A percentile compares a stretch with the other conserved stretches of the same genome.
These are phyloP conservation scores for Salix brachista DNA, from an alignment of 345 rosid species.

Conservation along the genomic window DNA sequence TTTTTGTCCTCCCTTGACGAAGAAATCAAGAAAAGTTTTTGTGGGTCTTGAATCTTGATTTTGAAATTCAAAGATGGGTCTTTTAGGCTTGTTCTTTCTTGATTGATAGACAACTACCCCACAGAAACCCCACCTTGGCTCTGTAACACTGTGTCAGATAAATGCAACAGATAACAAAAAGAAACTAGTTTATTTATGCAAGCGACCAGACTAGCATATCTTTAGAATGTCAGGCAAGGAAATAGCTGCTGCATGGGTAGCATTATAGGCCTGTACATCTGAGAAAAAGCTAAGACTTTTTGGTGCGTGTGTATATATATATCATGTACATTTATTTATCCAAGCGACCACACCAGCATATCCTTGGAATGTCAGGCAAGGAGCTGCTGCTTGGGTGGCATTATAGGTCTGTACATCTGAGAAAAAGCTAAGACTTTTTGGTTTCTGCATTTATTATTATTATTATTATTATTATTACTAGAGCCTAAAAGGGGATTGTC, in stretches of 20 bases:
- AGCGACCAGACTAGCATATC: conserved; percentile 21
- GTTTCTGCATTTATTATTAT: conserved; percentile 9
- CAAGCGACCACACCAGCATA: conserved; percentile 8
- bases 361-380: conserved; percentile 48
- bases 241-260: conserved; percentile 5
- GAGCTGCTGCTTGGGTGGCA: conserved; percentile 9
- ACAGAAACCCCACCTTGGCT: conserved; percentile 2
- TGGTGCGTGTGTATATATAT: not conserved
- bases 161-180: conserved; percentile 1
- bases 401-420: conserved; percentile 30
- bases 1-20: conserved; percentile 30
- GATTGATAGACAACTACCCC: conserved; percentile 24
- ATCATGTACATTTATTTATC: not conserved
- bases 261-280: conserved; percentile 29
- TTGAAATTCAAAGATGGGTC: conserved; percentile 45
- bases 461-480: conserved; percentile 18
- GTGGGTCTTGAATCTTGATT: conserved; percentile 4
- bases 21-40: conserved; percentile 8
- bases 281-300: not conserved
- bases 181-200: not conserved
- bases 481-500: conserved; percentile 22
- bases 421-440: not conserved
- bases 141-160: conserved; percentile 9
- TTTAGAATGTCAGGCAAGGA: conserved; percentile 45
- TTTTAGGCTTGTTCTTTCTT: conserved; percentile 14